Evolutionary conservation across 768 basidiomycete genomes (phyloP).

Genomic region (Rhodotorula kratochvilovae): DNA sequence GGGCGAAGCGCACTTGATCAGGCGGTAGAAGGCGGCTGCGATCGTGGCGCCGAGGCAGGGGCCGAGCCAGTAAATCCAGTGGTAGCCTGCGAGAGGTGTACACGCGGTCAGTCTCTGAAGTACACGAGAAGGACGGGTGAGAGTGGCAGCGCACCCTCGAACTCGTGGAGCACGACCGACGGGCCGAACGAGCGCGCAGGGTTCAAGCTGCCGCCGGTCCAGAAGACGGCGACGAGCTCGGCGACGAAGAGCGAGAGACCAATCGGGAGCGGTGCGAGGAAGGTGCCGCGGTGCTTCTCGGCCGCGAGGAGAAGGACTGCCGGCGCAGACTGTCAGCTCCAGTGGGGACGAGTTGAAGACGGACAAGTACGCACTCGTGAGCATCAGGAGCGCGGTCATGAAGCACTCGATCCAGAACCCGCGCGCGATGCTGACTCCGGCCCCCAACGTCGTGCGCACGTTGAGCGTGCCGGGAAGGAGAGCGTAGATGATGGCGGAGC

Average conservation of each 20-base stretch:
- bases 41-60: slow-evolving; percentile 3
- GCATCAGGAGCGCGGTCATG: slow-evolving; percentile 38
- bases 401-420: slow-evolving; percentile 41
- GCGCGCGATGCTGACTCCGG: slow-evolving; percentile 7
- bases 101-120: no score
- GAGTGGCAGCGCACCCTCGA: neutral
- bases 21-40: slow-evolving; percentile 27
- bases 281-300: slow-evolving; percentile 49
- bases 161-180: slow-evolving; percentile 18
- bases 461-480: slow-evolving; percentile 27
- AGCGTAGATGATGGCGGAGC: slow-evolving; percentile 26
- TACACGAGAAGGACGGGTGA: no score
- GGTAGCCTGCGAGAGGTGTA: slow-evolving; percentile 16
- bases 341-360: no score
- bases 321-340: no score
- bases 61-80: slow-evolving; percentile 21
- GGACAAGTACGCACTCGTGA: slow-evolving; percentile 10
- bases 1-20: slow-evolving; percentile 17
- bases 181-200: slow-evolving; percentile 31
- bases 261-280: slow-evolving; percentile 51
- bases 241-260: slow-evolving; percentile 38
- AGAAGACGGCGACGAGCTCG: slow-evolving; percentile 30
- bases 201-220: neutral
- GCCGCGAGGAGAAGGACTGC: slow-evolving; percentile 16
- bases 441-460: slow-evolving; percentile 20